A percentile compares a stretch with the other conserved stretches of the same genome.
phyloP scores from a whole-genome alignment of 2,329 filamentous ascomycete genomes.

The Teratosphaeria viscida region DNA sequence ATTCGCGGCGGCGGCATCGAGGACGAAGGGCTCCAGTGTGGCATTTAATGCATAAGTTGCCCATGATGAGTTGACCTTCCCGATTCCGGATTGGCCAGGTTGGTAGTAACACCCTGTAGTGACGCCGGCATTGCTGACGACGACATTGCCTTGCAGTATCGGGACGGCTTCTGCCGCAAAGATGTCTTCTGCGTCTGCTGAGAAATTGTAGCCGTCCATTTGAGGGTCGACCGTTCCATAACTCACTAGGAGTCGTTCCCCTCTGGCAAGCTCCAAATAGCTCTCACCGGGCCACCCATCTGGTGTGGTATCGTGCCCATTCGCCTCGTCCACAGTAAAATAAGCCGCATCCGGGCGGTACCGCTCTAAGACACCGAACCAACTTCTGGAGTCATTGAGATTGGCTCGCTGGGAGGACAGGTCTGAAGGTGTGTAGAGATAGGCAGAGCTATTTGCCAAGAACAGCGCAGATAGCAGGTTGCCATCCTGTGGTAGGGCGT shows the following conservation, averaged over 20 bases:
- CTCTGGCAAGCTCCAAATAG: conserved; percentile 44
- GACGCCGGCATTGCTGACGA: conserved; percentile 30
- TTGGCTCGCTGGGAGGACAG: conserved; percentile 44
- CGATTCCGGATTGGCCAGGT: conserved; percentile 30
- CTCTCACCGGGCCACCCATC: conserved; percentile 56
- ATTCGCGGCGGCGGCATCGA: conserved; percentile 25
- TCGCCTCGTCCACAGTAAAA: conserved; percentile 32
- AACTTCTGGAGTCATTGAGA: conserved; percentile 42
- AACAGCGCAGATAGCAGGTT: conserved; percentile 40
- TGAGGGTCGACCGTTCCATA: conserved; percentile 49
- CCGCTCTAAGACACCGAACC: conserved; percentile 38
- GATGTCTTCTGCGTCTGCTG: conserved; percentile 39
- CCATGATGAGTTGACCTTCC: conserved; percentile 45
- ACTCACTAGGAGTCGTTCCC: conserved; percentile 44
- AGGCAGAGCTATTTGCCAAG: conserved; percentile 36
- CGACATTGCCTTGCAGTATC: conserved; percentile 24
- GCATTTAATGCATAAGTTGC: conserved; percentile 23
- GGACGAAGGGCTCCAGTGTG: conserved; percentile 5
- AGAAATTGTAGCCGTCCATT: conserved; percentile 46
- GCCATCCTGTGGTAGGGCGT: conserved; percentile 34
- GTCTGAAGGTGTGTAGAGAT: conserved; percentile 44
- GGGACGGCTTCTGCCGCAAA: conserved; percentile 41
- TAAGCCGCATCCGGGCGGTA: conserved; percentile 43
- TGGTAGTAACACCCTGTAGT: conserved; percentile 46
- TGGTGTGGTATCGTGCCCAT: conserved; percentile 34